Evolutionary conservation across 345 rosid species (phyloP), one percentile per base, ranked within the genome.

Genomic region (Salix purpurea): DNA sequence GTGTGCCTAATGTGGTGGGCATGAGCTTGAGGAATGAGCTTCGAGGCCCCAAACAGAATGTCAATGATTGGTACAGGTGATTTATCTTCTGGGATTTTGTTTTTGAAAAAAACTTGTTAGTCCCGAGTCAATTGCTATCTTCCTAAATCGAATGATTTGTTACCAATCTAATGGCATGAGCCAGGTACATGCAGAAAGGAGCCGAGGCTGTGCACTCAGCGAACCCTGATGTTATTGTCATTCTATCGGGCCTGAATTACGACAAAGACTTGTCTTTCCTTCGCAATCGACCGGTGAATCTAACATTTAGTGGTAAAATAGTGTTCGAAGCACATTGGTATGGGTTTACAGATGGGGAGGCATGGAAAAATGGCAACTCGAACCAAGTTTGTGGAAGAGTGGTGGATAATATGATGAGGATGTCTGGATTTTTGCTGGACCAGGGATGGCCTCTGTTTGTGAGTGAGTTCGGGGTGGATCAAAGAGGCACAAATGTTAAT

Each of bases 21-120:
- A 91, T 96, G 94, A 91, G 99, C 88, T 73, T 96, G 77, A 92
- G 99, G 78, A 96, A 96, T 68, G 99, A 96, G 77, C 97, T 94
- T 37, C 87, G 99, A 60, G 99, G 99, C 54, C 83, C 90, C 39
- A 89, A 70, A 37, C 99, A 96, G 80, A 96, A 91, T 37, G 86
- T 77, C 13, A 81, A 86, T 12, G 98, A 92, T 69, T 96, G 98
- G 98, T 94, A 92, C 88, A 91, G 85, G 95, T 92, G 92, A 62
- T n/a, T 52, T 58, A 6, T n/a, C 28, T 2, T 58, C 28, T 2
- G 1, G 23, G 28, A n/a, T 3, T 23, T n/a, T 54, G 12, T 44
- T 58, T 58, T 9, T 11, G 12, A 3, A n/a, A 58, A 58, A 52
- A 19, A 52, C 0, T 2, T 23, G 1, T 23, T n/a, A 58, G 28